Conservation (phyloP, 257 asterid species). For the Fraxinus pennsylvanica region DNA sequence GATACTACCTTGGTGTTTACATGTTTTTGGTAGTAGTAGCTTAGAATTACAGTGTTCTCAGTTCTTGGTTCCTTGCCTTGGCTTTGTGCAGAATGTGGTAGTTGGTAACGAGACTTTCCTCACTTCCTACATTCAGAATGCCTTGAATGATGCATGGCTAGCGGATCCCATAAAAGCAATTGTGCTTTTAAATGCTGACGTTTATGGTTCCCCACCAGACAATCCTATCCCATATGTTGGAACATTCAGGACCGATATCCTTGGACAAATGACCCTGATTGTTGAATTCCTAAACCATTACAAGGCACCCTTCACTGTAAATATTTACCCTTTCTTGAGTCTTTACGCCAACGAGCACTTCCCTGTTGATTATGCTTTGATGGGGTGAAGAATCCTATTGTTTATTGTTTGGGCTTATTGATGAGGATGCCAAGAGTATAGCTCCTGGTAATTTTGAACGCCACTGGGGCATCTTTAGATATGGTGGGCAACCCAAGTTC, state of each 20-base stretch:
- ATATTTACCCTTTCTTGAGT: slow-evolving; percentile 70
- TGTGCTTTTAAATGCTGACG: slow-evolving; percentile 75
- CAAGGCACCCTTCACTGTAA: slow-evolving; percentile 70
- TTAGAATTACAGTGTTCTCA: not conserved
- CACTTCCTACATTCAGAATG: slow-evolving; percentile 69
- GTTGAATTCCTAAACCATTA: slow-evolving; percentile 66
- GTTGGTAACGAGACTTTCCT: slow-evolving; percentile 87
- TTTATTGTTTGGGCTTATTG: slow-evolving; percentile 77
- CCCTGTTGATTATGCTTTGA: slow-evolving; percentile 78
- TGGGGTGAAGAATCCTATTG: slow-evolving; percentile 54
- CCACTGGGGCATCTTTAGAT: slow-evolving; percentile 78
- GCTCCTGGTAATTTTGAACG: slow-evolving; percentile 79
- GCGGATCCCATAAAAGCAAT: slow-evolving; percentile 70
- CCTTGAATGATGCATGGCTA: slow-evolving; percentile 61
- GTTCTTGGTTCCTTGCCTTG: not conserved
- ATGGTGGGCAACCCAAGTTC: slow-evolving; percentile 82
- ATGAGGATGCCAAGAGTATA: slow-evolving; percentile 64
- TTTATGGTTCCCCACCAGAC: slow-evolving; percentile 54
- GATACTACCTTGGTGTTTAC: not conserved
- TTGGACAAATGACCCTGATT: slow-evolving; percentile 56
- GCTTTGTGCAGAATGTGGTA: slow-evolving; percentile 58
- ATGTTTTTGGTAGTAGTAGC: not conserved
- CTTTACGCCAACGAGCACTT: slow-evolving; percentile 67
- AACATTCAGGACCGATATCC: slow-evolving; percentile 55
- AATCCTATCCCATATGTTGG: slow-evolving; percentile 77